A percentile compares a stretch with the other conserved stretches of the same genome.
Conservation (phyloP, 2,329 filamentous ascomycete genomes). For the Fusarium oxysporum region DNA sequence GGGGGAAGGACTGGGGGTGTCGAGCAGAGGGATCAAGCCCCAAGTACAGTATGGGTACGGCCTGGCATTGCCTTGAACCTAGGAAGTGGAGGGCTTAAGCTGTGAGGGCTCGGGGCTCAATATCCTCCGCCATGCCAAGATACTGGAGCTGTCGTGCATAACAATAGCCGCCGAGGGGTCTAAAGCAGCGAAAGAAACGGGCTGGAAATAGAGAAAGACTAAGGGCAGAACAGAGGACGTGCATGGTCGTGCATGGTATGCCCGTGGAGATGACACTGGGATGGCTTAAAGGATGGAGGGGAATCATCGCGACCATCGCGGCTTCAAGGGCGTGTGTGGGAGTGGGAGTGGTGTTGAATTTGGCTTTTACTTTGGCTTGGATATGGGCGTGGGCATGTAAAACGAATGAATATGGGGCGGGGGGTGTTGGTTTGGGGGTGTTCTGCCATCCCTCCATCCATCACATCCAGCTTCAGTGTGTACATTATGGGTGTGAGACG, state of each 20-base stretch:
- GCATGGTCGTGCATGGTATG: slow-evolving; percentile 28
- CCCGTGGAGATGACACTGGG: slow-evolving; percentile 39
- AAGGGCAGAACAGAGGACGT: slow-evolving; percentile 21
- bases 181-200: slow-evolving; percentile 34
- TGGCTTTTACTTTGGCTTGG: slow-evolving; percentile 10
- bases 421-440: neutral
- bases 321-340: slow-evolving; percentile 26
- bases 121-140: slow-evolving; percentile 27
- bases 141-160: slow-evolving; percentile 47
- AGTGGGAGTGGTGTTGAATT: slow-evolving; percentile 18
- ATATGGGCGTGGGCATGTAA: slow-evolving; percentile 10
- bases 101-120: slow-evolving; percentile 8
- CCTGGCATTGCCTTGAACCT: slow-evolving; percentile 35
- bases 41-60: slow-evolving; percentile 33
- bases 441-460: slow-evolving; percentile 7
- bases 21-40: slow-evolving; percentile 31
- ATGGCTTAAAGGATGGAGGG: slow-evolving; percentile 13
- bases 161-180: slow-evolving; percentile 47
- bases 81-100: slow-evolving; percentile 24
- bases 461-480: slow-evolving; percentile 7
- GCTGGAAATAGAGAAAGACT: slow-evolving; percentile 34
- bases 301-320: slow-evolving; percentile 23
- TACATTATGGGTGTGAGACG: slow-evolving; percentile 29
- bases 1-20: slow-evolving; percentile 29
- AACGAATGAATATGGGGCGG: slow-evolving; percentile 1